These are phyloP conservation scores for Postia placenta DNA, from an alignment of 768 basidiomycete genomes.

Conservation along the genomic window DNA sequence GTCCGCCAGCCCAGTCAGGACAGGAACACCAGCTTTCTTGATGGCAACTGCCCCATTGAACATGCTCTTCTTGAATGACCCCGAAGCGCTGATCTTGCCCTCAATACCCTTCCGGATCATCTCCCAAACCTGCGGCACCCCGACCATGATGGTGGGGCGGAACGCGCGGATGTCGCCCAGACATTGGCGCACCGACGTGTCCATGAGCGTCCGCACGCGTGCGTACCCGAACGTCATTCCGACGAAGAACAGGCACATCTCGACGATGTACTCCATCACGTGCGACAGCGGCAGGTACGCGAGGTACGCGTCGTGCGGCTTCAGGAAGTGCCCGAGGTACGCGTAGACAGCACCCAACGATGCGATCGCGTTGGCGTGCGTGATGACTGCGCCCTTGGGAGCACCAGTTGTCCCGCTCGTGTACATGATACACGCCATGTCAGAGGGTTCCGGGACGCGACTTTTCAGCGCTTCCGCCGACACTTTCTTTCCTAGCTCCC, in stretches of 20 bases:
- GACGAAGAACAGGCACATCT: constrained; percentile 66
- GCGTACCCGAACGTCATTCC: constrained; percentile 87
- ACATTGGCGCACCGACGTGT: constrained; percentile 84
- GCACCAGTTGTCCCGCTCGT: constrained; percentile 89
- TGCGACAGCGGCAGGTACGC: constrained; percentile 94
- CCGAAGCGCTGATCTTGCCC: constrained; percentile 65
- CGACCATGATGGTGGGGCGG: constrained; percentile 85
- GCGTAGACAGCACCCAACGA: constrained; percentile 76
- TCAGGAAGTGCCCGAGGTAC: constrained; percentile 64
- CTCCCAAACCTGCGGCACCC: constrained; percentile 97
- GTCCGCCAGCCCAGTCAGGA: constrained; percentile 66
- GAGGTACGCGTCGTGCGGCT: constrained; percentile 60
- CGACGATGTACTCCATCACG: constrained; percentile 93
- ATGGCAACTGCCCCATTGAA: constrained; percentile 75
- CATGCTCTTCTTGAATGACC: constrained; percentile 60
- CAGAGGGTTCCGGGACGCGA: constrained; percentile 43
- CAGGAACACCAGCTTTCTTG: constrained; percentile 68
- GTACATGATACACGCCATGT: constrained; percentile 71
- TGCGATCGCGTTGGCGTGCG: constrained; percentile 81
- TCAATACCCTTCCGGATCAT: constrained; percentile 93
- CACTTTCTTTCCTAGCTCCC: constrained; percentile 54
- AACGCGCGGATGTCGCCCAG: constrained; percentile 84
- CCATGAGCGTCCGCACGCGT: constrained; percentile 92
- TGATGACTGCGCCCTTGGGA: constrained; percentile 92
- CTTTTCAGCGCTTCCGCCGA: constrained; percentile 44